Evolutionary conservation across 192 early-diverging fungal genomes (phyloP).

Genomic region (Entomortierella beljakovae): DNA sequence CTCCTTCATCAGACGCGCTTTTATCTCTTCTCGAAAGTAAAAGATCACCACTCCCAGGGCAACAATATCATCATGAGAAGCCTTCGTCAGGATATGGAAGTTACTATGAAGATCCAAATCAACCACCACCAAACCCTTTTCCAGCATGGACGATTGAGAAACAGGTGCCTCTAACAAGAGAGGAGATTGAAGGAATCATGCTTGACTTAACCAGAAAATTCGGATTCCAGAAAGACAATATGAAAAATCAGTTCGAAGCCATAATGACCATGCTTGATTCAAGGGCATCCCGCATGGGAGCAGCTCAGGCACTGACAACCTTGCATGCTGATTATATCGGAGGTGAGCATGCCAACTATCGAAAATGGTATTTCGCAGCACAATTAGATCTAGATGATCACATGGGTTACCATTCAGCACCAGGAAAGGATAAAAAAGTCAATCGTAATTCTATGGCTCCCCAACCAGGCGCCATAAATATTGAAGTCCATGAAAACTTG

Average conservation of each 20-base stretch:
- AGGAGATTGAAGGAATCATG: slow-evolving; percentile 79
- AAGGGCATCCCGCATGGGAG: slow-evolving; percentile 78
- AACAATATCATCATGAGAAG: slow-evolving; percentile 28
- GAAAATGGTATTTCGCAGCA: slow-evolving; percentile 86
- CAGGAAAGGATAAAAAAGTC: slow-evolving; percentile 38
- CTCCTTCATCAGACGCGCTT: slow-evolving; percentile 76
- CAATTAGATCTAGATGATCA: slow-evolving; percentile 71
- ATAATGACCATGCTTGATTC: slow-evolving; percentile 86
- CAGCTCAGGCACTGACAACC: slow-evolving; percentile 75
- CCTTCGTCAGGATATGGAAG: slow-evolving; percentile 1
- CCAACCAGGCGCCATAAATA: slow-evolving; percentile 38
- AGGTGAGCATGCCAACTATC: slow-evolving; percentile 84
- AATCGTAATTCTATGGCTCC: slow-evolving; percentile 45
- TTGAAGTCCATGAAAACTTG: slow-evolving; percentile 34
- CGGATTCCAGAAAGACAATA: slow-evolving; percentile 82
- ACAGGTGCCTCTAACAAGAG: slow-evolving; percentile 72
- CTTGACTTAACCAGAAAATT: slow-evolving; percentile 73
- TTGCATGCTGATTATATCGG: slow-evolving; percentile 86
- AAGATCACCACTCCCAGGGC: slow-evolving; percentile 24
- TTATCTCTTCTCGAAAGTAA: slow-evolving; percentile 76
- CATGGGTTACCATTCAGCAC: slow-evolving; percentile 45
- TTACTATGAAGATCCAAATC: slow-evolving; percentile 12
- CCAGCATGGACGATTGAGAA: slow-evolving; percentile 69
- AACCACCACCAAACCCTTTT: slow-evolving; percentile 43
- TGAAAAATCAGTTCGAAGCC: slow-evolving; percentile 81